Evolutionary conservation across 257 asterid species (phyloP), one percentile per base, ranked within the genome.

Genomic region (Leonotis leonurus): DNA sequence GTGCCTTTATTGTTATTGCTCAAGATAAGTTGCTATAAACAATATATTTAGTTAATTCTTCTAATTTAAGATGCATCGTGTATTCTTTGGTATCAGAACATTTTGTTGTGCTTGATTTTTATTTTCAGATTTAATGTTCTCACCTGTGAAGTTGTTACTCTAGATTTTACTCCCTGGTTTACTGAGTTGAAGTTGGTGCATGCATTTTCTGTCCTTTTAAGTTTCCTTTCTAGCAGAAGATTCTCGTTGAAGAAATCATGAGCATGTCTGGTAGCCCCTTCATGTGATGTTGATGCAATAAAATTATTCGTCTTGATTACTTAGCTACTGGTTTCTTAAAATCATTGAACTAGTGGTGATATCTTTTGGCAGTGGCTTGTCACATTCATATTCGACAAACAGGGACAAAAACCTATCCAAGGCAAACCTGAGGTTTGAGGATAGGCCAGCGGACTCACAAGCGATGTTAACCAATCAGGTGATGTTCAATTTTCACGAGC

Each of bases 351-450:
- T 53, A 22, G 46, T 37, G n/a, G 39, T 58, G 26, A 22, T 67
- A 49, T 68, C 27, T 55, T 63, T 61, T 40, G 40, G 14, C 79
- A 87, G 96, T 77, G 94, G 96, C 35, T 72, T 93, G 78, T 93
- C 97, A 14, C 94, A 87, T 70, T 93, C 97, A 9, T 93, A 79
- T 73, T 73, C 97, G 59, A 82, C 86, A 51, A 82, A 77, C 36
- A 69, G 84, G 73, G 97, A 89, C 64, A 81, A 45, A 69, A 73
- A 73, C 69, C 67, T 80, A 36, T 70, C 94, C 56, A 84, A 81
- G 73, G 56, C 68, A 33, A 69, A 58, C 77, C 64, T 70, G 63
- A 75, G 76, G 55, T 73, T 77, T 40, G 90, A 89, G 66, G 85
- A 80, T 58, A 75, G 85, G 69, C 68, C 73, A 46, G 17, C 75